Conservation (phyloP, 768 basidiomycete genomes). For the Suillus americanus region DNA sequence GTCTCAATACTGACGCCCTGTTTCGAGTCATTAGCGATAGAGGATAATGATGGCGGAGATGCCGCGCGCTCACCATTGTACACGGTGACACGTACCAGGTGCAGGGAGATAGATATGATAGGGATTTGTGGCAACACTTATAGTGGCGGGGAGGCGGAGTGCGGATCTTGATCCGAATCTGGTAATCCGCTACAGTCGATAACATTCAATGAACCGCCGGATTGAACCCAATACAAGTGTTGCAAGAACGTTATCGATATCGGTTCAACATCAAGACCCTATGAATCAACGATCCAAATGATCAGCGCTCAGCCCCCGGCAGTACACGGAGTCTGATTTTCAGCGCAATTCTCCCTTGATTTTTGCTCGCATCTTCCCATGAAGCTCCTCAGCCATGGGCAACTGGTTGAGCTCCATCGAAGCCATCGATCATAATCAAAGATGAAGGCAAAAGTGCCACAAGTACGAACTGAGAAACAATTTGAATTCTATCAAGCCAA, state of each 20-base stretch:
- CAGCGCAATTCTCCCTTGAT: neutral
- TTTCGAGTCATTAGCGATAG: conserved; percentile 5
- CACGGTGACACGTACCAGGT: conserved; percentile 27
- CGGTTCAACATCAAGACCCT: conserved; percentile 8
- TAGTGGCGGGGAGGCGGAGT: conserved; percentile 51
- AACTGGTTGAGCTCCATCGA: conserved; percentile 4
- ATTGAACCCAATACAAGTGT: conserved; percentile 8
- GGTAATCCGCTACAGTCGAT: conserved; percentile 20
- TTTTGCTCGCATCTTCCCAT: neutral
- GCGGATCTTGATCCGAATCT: conserved; percentile 77
- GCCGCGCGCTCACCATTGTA: conserved; percentile 29
- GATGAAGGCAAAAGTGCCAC: neutral
- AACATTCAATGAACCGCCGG: neutral
- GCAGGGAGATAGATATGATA: conserved; percentile 23
- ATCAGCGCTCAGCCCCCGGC: neutral
- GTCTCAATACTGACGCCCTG: conserved; percentile 73
- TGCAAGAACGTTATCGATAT: conserved; percentile 10
- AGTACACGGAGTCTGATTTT: neutral
- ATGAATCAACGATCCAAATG: neutral
- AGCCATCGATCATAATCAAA: neutral
- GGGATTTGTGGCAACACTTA: conserved; percentile 34
- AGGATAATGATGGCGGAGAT: conserved; percentile 2
- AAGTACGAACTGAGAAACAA: conserved; percentile 2
- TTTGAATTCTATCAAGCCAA: conserved; percentile 3
- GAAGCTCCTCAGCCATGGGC: neutral